A percentile compares a stretch with the other conserved stretches of the same genome.
Conservation (phyloP, 2,329 filamentous ascomycete species). For the Xylaria digitata region DNA sequence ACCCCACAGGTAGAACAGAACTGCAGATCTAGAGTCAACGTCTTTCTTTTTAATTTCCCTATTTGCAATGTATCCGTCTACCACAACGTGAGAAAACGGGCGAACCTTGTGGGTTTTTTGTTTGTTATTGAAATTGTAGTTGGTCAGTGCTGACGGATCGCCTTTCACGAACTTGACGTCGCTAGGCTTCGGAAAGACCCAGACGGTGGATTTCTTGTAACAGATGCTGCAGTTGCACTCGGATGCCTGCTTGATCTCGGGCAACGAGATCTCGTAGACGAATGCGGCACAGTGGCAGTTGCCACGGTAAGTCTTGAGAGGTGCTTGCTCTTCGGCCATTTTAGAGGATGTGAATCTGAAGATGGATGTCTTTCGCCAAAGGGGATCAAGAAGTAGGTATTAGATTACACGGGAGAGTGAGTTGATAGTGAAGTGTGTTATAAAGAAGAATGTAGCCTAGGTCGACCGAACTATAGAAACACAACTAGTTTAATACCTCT, state of each 20-base stretch:
- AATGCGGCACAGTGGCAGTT: constrained; percentile 69
- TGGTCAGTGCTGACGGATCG: constrained; percentile 52
- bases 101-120: constrained; percentile 57
- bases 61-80: background rate
- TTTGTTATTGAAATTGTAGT: constrained; percentile 51
- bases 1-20: constrained; percentile 66
- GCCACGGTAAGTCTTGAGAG: constrained; percentile 60
- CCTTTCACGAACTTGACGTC: constrained; percentile 62
- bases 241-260: constrained; percentile 66
- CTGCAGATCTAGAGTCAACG: constrained; percentile 47
- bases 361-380: background rate
- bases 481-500: background rate
- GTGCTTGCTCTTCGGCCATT: constrained; percentile 41
- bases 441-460: background rate
- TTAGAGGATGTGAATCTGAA: background rate
- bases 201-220: constrained; percentile 60
- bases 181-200: constrained; percentile 45
- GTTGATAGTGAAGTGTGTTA: background rate
- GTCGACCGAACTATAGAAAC: background rate
- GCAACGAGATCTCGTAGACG: constrained; percentile 62
- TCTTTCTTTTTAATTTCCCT: constrained; percentile 15
- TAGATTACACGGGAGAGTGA: background rate
- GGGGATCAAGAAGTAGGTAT: background rate
- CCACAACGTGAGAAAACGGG: background rate
- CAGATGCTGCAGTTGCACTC: constrained; percentile 78